Base-by-base conservation (phyloP, 345 rosid genomes). In the Carallia brachiata region DNA sequence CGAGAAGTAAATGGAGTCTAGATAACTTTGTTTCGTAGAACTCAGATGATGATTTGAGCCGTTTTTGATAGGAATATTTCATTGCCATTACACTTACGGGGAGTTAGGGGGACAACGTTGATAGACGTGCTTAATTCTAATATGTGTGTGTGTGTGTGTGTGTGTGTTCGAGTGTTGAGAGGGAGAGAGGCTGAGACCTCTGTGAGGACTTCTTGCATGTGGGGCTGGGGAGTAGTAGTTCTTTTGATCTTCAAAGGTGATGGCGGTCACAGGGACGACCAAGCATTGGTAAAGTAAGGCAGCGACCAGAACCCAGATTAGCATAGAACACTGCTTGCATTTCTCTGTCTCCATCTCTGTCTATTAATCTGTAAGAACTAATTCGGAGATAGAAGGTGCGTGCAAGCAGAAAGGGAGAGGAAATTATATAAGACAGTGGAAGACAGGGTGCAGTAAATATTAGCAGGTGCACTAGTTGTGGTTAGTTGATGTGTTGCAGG, bases 401-500 rank as follows among this genome's bases (percentile, higher is more conserved):
- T 27, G 56, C 52, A 18, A 66, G 71, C 65, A 73, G 12, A 66
- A 72, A 63, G 68, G 48, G 23, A 57, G 18, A 27, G 71, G 58
- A 55, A 59, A 67, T 69, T 78, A 74, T 74, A 81, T 70, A 83
- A 23, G 27, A 56, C 6, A 56, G 31, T 74, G 70, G 60, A 2
- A 13, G 48, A 32, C 7, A 57, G 70, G 62, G 78, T 57, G 82
- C 68, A 88, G 93, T 93, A 82, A 93, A 87, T 90, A 81, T 68
- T 59, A 79, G 84, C 85, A 83, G 92, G 88, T 84, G 84, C 79
- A 77, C 70, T 79, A 79, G 88, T 72, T 74, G 90, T 62, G 69
- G 97, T 91, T 90, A 80, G 97, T 86, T 89, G 96, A 86, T 84
- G 71, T 66, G 67, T 70, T 79, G 86, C 86, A 87, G 23, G 81